phyloP scores from a whole-genome alignment of 129 eudicot genomes.

The Oenanthe sinensis region DNA sequence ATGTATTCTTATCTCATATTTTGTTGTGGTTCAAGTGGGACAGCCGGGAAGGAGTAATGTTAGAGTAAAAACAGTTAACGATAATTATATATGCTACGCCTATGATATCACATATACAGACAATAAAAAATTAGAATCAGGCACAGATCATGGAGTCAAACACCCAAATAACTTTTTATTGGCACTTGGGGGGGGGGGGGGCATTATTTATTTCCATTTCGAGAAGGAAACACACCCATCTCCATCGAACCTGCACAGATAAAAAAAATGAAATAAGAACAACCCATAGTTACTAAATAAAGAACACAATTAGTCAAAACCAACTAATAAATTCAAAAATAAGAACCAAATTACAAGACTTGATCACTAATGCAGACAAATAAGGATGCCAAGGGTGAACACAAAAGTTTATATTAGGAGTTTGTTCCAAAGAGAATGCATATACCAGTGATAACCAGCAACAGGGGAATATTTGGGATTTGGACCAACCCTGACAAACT shows the following conservation, averaged over 20 bases:
- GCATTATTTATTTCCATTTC: neutral
- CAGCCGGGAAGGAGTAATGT: neutral
- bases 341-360: neutral
- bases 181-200: neutral
- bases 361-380: neutral
- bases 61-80: neutral
- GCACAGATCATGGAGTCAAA: neutral
- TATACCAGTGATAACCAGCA: slow-evolving; percentile 95
- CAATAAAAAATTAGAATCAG: neutral
- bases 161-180: neutral
- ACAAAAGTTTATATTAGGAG: neutral
- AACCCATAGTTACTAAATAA: neutral
- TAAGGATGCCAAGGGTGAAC: neutral
- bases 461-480: slow-evolving; percentile 88
- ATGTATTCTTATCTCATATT: neutral
- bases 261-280: slow-evolving; percentile 16
- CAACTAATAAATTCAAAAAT: neutral
- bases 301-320: neutral
- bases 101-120: neutral
- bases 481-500: slow-evolving; percentile 94
- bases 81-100: neutral
- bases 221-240: slow-evolving; percentile 61
- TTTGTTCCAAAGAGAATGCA: neutral
- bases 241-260: slow-evolving; percentile 90
- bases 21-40: neutral